Evolutionary conservation across 163 green algal genomes (phyloP), one percentile per base, ranked within the genome.

Genomic region (Chlamydomonas reinhardtii): DNA sequence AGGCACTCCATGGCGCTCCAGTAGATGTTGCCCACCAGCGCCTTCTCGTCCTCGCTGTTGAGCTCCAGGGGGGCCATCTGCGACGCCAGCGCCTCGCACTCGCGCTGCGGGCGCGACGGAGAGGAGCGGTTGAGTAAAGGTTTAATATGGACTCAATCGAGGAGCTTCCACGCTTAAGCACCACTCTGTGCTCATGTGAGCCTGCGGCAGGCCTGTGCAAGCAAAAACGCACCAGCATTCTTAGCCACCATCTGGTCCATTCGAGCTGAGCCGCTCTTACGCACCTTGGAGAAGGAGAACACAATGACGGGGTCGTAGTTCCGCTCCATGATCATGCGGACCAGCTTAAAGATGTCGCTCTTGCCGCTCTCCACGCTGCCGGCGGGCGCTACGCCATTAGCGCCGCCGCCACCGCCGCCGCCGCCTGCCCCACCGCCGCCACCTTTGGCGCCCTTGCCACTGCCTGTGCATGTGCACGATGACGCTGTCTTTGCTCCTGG

Each of bases 281-380:
- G 39, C 8, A 85, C 79, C 68, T 85, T 87, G 56, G 71, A 82
- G 76, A 87, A 87, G 1, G 81, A 83, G 78, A 91, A 92, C 35
- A 92, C 82, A 75, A 93, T 95, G 32, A 96, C 91, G 19, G 97
- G 97, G 78, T 98, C 94, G 35, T 96, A 96, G 80, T 95, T 92
- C 9, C 94, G 90, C 68, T 96, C 91, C 89, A 96, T 96, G 69
- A 97, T 94, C 94, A 97, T 97, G 64, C 92, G 90, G 39, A 98
- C 94, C 43, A 99, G 92, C 88, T 97, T 97, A 92, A 95, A 97
- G 81, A 98, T 96, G 88, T 99, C 95, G 52, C 48, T 89, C 61
- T 90, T 85, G 25, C 88, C 71, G 16, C 52, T 75, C 25, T 87
- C 65, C 14, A 65, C 64, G 39, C 84, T 64, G 65, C 84, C 65